Evolutionary conservation across 140 eudicot species (phyloP).

Genomic region (Erigeron philadelphicus): DNA sequence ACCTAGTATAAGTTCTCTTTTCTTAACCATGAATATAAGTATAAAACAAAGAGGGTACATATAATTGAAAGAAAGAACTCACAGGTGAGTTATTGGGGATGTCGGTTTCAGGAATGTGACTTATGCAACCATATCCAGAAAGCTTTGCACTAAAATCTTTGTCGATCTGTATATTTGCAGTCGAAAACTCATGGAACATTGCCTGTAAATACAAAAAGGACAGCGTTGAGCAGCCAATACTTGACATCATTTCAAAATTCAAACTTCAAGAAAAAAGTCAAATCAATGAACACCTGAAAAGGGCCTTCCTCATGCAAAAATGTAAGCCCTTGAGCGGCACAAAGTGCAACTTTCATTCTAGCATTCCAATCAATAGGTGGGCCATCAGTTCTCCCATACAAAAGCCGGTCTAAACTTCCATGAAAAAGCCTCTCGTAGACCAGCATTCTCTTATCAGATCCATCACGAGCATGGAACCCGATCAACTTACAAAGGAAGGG

Average conservation of each 20-base stretch:
- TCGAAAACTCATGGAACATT: conserved; percentile 90
- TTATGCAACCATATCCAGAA: conserved; percentile 89
- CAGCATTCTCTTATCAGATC: conserved; percentile 72
- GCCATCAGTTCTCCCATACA: conserved; percentile 79
- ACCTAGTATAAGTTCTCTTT: background rate
- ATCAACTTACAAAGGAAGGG: conserved; percentile 72
- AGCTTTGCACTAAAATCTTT: conserved; percentile 96
- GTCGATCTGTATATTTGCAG: conserved; percentile 88
- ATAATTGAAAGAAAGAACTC: background rate
- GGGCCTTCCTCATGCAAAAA: conserved; percentile 98
- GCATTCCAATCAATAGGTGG: conserved; percentile 96
- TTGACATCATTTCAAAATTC: background rate
- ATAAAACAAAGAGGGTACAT: background rate
- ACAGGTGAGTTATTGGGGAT: conserved; percentile 17
- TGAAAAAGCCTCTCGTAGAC: conserved; percentile 81
- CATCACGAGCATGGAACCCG: conserved; percentile 86
- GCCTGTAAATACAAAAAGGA: conserved; percentile 48
- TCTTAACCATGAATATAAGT: background rate
- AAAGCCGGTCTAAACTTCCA: conserved; percentile 82
- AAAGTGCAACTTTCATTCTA: conserved; percentile 84
- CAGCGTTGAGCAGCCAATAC: conserved; percentile 12
- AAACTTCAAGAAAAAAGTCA: background rate
- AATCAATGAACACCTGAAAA: conserved; percentile 61
- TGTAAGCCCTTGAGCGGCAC: conserved; percentile 98
- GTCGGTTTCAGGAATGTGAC: conserved; percentile 73